These are phyloP conservation scores for Heterobasidion occidentale DNA, from an alignment of 1,284 basidiomycete genomes.

Conservation along the genomic window DNA sequence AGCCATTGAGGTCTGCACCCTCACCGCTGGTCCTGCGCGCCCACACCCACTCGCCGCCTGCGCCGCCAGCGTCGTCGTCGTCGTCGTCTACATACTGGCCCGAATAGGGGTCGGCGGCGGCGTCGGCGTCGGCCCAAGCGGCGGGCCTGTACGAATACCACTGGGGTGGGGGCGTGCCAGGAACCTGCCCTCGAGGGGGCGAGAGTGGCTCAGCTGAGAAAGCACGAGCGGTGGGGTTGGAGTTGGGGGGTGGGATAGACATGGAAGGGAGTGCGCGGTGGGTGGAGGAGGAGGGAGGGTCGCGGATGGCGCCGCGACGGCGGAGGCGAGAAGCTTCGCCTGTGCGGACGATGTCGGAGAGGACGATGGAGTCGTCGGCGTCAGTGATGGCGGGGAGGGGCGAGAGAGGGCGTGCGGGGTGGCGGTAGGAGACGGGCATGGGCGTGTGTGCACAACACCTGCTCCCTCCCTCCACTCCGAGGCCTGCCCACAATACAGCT, in stretches of 20 bases:
- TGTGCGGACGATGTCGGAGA: constrained; percentile 61
- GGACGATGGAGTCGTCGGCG: constrained; percentile 57
- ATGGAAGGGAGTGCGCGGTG: neutral
- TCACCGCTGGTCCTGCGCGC: neutral
- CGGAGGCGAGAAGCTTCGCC: constrained; percentile 65
- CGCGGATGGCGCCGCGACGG: constrained; percentile 61
- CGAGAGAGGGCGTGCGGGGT: constrained; percentile 1
- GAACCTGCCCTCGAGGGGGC: neutral
- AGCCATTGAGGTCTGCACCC: neutral
- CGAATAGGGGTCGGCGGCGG: constrained; percentile 1
- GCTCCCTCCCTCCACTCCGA: neutral
- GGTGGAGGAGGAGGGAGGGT: constrained; percentile 16
- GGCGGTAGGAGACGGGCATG: constrained; percentile 12
- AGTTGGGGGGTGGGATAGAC: constrained; percentile 3
- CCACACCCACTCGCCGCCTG: constrained; percentile 6
- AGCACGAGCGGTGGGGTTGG: neutral
- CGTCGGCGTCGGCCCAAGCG: neutral
- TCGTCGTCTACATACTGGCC: neutral
- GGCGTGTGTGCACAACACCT: neutral
- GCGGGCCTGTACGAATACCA: neutral
- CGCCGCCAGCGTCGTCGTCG: constrained; percentile 10
- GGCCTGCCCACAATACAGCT: neutral
- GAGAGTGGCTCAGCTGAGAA: neutral
- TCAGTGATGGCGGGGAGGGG: constrained; percentile 24
- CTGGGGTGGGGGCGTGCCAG: neutral